Conservation (phyloP, 2,329 filamentous ascomycete genomes). For the Colletotrichum coccodes region DNA sequence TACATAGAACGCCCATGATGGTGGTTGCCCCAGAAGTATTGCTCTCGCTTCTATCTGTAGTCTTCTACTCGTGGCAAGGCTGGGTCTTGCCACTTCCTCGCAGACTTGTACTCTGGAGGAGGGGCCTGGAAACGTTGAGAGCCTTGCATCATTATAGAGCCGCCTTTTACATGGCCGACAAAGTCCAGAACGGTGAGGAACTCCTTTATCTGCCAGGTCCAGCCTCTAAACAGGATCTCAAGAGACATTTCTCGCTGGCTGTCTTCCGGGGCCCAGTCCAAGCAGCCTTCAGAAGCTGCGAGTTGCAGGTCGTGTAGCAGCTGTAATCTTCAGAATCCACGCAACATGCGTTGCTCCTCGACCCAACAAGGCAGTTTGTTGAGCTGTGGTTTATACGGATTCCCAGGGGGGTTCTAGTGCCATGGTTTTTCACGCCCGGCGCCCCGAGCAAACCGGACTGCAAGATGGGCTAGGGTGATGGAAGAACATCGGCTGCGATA, state of each 20-base stretch:
- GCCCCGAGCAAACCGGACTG: neutral
- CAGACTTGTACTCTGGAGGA: neutral
- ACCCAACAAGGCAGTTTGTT: slow-evolving; percentile 3
- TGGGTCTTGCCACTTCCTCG: neutral
- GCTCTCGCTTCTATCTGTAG: neutral
- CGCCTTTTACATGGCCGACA: neutral
- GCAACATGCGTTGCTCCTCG: slow-evolving; percentile 26
- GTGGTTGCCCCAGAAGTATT: neutral
- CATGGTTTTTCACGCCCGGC: neutral
- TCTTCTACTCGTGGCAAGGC: neutral
- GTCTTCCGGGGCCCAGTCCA: neutral
- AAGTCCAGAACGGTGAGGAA: slow-evolving; percentile 15
- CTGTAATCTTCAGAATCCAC: slow-evolving; percentile 22
- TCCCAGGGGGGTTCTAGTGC: neutral
- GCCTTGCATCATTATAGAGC: neutral
- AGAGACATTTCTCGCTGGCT: neutral
- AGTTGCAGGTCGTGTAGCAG: slow-evolving; percentile 2
- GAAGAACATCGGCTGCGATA: slow-evolving; percentile 4
- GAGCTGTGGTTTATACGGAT: neutral
- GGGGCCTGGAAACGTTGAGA: neutral
- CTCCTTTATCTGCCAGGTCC: slow-evolving; percentile 17
- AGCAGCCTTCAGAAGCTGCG: neutral
- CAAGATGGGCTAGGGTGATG: neutral
- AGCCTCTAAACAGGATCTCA: neutral
- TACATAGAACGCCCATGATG: neutral